Evolutionary conservation across 1,284 basidiomycete species (phyloP).

Genomic region (Thelephora terrestris): DNA sequence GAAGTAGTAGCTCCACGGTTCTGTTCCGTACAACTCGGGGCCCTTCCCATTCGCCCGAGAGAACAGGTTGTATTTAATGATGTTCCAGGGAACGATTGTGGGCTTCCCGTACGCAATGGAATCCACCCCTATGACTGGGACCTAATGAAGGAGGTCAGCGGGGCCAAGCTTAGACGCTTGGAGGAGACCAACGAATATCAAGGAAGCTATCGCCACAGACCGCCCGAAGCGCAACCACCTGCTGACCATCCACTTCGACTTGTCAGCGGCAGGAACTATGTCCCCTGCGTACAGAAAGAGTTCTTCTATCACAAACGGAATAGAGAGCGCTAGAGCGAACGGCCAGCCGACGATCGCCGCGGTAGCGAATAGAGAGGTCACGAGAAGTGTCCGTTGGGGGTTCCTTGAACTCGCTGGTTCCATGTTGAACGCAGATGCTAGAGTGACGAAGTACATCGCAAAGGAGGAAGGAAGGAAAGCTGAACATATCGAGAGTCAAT

Average conservation of each 20-base stretch:
- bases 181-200: conserved; percentile 54
- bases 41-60: conserved; percentile 58
- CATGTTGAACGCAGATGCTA: conserved; percentile 74
- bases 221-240: conserved; percentile 56
- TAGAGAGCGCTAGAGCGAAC: conserved; percentile 75
- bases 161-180: not conserved
- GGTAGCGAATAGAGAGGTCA: conserved; percentile 67
- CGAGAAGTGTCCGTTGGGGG: conserved; percentile 44
- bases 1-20: conserved; percentile 77
- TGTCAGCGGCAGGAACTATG: conserved; percentile 42
- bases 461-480: conserved; percentile 93
- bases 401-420: conserved; percentile 55
- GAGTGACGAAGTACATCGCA: conserved; percentile 83
- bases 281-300: conserved; percentile 74
- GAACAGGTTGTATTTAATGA: conserved; percentile 91
- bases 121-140: conserved; percentile 77
- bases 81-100: conserved; percentile 85
- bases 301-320: conserved; percentile 91
- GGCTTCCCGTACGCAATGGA: conserved; percentile 79
- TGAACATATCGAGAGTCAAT: conserved; percentile 20
- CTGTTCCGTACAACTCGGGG: conserved; percentile 90
- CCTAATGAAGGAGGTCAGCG: conserved; percentile 29
- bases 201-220: conserved; percentile 46
- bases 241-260: conserved; percentile 44
- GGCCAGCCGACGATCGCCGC: conserved; percentile 96